A percentile compares a stretch with the other conserved stretches of the same genome.
phyloP scores from a whole-genome alignment of 176 grass and related monocot species.

The Tuctoria greenei region DNA sequence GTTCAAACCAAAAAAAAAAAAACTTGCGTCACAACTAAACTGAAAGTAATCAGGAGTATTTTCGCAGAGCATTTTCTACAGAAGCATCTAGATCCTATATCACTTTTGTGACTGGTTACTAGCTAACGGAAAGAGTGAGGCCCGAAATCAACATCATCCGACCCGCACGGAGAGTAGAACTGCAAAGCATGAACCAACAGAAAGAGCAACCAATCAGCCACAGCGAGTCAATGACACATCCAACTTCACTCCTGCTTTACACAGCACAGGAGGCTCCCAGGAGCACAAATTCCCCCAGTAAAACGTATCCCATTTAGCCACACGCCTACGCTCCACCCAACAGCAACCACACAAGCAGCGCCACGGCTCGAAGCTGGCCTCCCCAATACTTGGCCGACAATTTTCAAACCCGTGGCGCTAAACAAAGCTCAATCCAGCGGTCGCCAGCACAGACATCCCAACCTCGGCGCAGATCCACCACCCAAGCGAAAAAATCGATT shows the following conservation, averaged over 20 bases:
- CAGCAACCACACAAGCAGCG: too few species aligned
- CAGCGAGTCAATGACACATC: not conserved
- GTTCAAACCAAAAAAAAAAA: constrained; percentile 1
- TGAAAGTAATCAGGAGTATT: not conserved
- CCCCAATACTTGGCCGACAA: not conserved
- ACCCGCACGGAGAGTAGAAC: not conserved
- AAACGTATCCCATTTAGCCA: not conserved
- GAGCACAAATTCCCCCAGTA: not conserved
- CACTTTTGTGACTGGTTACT: not conserved
- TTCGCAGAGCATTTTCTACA: not conserved
- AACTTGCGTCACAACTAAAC: not conserved
- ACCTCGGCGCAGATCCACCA: not conserved
- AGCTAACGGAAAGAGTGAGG: not conserved
- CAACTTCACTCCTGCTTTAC: not conserved
- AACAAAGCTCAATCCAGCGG: not conserved
- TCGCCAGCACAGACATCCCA: not conserved
- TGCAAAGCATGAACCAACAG: not conserved
- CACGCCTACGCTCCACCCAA: not conserved
- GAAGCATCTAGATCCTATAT: not conserved
- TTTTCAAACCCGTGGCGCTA: not conserved
- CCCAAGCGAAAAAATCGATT: not conserved
- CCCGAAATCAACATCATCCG: not conserved
- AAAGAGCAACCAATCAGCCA: not conserved
- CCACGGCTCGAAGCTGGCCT: not conserved
- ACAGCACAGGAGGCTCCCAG: not conserved